Base-by-base conservation (phyloP, 139 green algal genomes). In the Dunaliella primolecta region DNA sequence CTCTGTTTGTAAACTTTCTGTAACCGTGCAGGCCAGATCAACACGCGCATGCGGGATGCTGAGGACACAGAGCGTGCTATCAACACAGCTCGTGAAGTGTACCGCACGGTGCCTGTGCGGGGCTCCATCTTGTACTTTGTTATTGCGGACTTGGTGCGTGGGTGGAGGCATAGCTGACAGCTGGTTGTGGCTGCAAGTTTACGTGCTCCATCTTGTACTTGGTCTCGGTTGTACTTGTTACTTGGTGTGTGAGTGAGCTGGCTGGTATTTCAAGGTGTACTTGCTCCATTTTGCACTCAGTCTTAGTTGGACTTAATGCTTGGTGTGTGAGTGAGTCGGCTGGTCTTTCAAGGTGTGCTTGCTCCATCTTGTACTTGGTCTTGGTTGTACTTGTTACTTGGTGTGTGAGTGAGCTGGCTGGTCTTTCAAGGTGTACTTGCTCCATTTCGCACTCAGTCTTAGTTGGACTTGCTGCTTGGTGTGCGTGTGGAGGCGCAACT, bases 71-170 rank as follows among this genome's bases (percentile, higher is more conserved):
- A 98, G 84, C 35, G 30, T 27, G 38, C 87, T 15, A 97, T 98
- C 87, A 96, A 97, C 87, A 82, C 89, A 32, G 90, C 93, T 0
- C 88, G 95, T 1, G 94, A 97, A 86, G 81, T 93, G 71, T 98
- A 96, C 87, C 84, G 94, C 25, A 81, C 89, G 23, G 94, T 93
- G n/a, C 92, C 94, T 2, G 83, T 84, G 3, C 84, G 92, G 11
- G 94, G 86, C 36, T 92, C 91, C 31, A 90, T 94, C 46, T 88
- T 97, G 1, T 98, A 95, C 89, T 98, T 97, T 81, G 89, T 94
- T 2, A 90, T 96, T 25, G 90, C 94, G 2, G 93, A 97, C 81
- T 85, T 98, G 35, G 88, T 86, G 83, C 1, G 82, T 83, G 25
- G 56, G 23, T 23, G 23, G 23, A 33, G 21, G 32, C 25, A 24